Conservation (phyloP, 2,329 filamentous ascomycete genomes). For the Aureobasidium sp. region DNA sequence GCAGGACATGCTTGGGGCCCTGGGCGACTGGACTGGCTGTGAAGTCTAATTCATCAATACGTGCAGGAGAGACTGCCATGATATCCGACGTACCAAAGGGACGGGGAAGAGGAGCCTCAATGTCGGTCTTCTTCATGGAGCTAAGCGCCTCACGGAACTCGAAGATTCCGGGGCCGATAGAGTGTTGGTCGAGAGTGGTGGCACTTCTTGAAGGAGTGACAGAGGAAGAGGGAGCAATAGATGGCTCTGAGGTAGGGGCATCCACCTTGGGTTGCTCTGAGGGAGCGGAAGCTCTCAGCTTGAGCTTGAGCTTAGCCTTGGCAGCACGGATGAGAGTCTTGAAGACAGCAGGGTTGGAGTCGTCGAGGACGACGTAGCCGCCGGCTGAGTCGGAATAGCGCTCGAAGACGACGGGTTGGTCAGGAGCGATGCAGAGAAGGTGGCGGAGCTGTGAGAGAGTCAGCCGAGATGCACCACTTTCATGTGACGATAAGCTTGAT, state of each 20-base stretch:
- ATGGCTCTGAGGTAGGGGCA: conserved; percentile 13
- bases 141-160: conserved; percentile 31
- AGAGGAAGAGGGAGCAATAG: conserved; percentile 21
- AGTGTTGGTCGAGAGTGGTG: conserved; percentile 19
- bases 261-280: conserved; percentile 5
- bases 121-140: conserved; percentile 20
- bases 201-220: conserved; percentile 22
- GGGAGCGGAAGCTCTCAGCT: conserved; percentile 52
- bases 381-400: conserved; percentile 91
- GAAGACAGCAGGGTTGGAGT: conserved; percentile 73
- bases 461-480: not conserved
- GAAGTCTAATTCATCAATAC: conserved; percentile 17
- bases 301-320: conserved; percentile 96
- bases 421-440: conserved; percentile 57
- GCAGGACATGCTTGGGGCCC: conserved; percentile 1
- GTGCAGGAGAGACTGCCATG: not conserved
- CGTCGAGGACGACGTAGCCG: conserved; percentile 71
- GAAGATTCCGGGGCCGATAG: conserved; percentile 31
- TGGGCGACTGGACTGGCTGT: conserved; percentile 18
- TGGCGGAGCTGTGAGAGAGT: conserved; percentile 54
- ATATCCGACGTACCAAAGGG: conserved; percentile 26
- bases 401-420: conserved; percentile 65
- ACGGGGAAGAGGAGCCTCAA: conserved; percentile 36
- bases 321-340: conserved; percentile 95
- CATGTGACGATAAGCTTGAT: conserved; percentile 1